Conservation (phyloP, 331 rosid species). For the Saraca asoca region DNA sequence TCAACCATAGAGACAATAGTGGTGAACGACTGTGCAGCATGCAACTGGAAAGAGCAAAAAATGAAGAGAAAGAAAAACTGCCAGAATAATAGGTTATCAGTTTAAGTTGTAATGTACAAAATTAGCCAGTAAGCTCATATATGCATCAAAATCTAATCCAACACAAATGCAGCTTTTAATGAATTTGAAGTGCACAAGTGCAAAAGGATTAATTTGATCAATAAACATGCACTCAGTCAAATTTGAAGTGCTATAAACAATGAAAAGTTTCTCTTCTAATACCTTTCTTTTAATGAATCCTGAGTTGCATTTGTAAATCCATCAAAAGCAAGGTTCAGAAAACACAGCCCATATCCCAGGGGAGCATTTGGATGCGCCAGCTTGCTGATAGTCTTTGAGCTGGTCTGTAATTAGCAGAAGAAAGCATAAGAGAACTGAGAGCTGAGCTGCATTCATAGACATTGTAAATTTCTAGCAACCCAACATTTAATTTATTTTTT, state of each 20-base stretch:
- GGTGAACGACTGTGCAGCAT: neutral
- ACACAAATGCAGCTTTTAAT: slow-evolving; percentile 18
- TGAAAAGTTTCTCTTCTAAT: slow-evolving; percentile 16
- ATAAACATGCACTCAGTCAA: slow-evolving; percentile 18
- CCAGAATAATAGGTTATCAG: no score
- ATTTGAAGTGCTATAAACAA: slow-evolving; percentile 18
- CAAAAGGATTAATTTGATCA: slow-evolving; percentile 7
- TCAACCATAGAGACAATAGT: no score
- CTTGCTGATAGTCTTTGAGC: slow-evolving; percentile 87
- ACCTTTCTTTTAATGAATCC: slow-evolving; percentile 89
- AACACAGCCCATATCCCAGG: slow-evolving; percentile 92
- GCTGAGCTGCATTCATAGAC: slow-evolving; percentile 11
- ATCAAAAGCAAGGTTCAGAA: slow-evolving; percentile 93
- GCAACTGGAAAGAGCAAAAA: neutral
- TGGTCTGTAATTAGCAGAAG: slow-evolving; percentile 62
- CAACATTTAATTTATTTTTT: no score
- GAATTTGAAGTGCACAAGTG: neutral
- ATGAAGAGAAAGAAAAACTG: no score
- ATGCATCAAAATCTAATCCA: slow-evolving; percentile 21
- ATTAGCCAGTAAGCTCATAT: slow-evolving; percentile 5
- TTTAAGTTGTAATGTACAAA: neutral
- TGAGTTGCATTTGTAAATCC: slow-evolving; percentile 99
- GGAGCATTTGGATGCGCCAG: slow-evolving; percentile 95
- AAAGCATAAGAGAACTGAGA: slow-evolving; percentile 12
- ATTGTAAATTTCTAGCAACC: neutral